Base-by-base conservation (phyloP, 140 eudicot species). In the Oenanthe javanica region DNA sequence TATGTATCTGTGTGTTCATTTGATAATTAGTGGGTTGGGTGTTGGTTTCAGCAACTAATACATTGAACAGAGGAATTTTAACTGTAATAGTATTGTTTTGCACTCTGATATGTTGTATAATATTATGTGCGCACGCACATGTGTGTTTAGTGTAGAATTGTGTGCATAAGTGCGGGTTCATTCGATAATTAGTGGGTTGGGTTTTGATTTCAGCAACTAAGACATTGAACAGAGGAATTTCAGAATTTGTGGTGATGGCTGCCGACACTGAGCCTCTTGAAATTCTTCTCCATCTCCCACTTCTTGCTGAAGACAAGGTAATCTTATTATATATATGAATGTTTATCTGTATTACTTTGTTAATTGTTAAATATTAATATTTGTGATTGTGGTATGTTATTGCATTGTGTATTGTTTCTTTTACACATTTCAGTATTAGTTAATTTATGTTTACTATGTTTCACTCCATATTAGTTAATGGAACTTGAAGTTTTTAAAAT, bases 241-340 rank as follows among this genome's bases (percentile, higher is more conserved):
- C 89, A 16, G 91, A 88, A 81, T 86, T 88, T 23, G 82, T 88
- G 42, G 89, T 88, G 52, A 88, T 88, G 91, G 89, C 89, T 2
- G 91, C 91, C 59, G 91, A 88, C 66, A 84, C 89, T 4, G 89
- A 88, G 78, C 91, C 89, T 6, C 89, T 88, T 45, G 91, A 88
- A 61, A 88, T 88, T 72, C 85, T 88, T 66, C 91, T 86, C 61
- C 89, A 88, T 79, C 89, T 88, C 66, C 91, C 91, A 0, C 86
- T 88, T 27, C 87, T 88, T 25, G 91, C 91, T 25, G 91, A 88
- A 80, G 91, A 88, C 64, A 88, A 88, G 88, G 89, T 88, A 81
- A 10, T 64, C 31, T 23, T n/a, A 25, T 72, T 46, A 1, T 10
- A 13, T 72, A 16, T 43, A 31, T 31, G 31, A 31, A 31, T 31